Percentiles rank a stretch among this genome's conserved stretches.
These are phyloP conservation scores for Aspergillus conjunctus DNA, from an alignment of 495 filamentous ascomycete species.

Conservation along the genomic window DNA sequence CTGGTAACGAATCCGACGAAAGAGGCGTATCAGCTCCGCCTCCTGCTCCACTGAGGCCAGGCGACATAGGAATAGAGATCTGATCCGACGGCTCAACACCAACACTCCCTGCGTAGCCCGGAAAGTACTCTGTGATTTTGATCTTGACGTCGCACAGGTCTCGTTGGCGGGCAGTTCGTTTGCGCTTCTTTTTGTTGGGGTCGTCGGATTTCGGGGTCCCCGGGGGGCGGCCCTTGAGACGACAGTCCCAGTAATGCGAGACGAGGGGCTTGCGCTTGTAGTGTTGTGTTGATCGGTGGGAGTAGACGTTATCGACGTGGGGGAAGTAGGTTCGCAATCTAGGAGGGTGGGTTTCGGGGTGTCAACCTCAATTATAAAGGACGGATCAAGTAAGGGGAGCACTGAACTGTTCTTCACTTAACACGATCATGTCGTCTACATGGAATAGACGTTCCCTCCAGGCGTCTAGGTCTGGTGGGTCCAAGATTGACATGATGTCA, in stretches of 20 bases:
- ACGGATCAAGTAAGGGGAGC: slow-evolving; percentile 5
- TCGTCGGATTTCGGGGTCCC: slow-evolving; percentile 84
- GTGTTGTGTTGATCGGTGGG: slow-evolving; percentile 81
- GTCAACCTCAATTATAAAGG: not conserved
- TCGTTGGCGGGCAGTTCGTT: slow-evolving; percentile 72
- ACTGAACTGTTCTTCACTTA: slow-evolving; percentile 81
- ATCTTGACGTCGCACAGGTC: slow-evolving; percentile 92
- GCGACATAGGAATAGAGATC: slow-evolving; percentile 1
- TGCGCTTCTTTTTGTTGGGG: slow-evolving; percentile 87
- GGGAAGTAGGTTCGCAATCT: slow-evolving; percentile 90
- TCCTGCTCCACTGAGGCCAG: slow-evolving; percentile 1
- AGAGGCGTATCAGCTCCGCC: slow-evolving; percentile 20
- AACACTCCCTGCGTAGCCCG: slow-evolving; percentile 42
- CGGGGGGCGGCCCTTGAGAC: slow-evolving; percentile 80
- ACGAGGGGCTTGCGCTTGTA: slow-evolving; percentile 85
- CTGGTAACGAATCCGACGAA: slow-evolving; percentile 31
- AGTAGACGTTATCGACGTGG: slow-evolving; percentile 90
- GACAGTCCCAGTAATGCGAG: slow-evolving; percentile 89
- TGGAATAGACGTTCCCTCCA: slow-evolving; percentile 81
- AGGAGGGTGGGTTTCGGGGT: slow-evolving; percentile 1
- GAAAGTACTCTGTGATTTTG: slow-evolving; percentile 83
- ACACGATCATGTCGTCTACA: slow-evolving; percentile 70
- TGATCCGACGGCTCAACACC: slow-evolving; percentile 11
- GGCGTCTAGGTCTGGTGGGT: slow-evolving; percentile 68
- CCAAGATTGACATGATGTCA: slow-evolving; percentile 59